phyloP scores from a whole-genome alignment of 345 rosid species.

The Pistacia atlantica region DNA sequence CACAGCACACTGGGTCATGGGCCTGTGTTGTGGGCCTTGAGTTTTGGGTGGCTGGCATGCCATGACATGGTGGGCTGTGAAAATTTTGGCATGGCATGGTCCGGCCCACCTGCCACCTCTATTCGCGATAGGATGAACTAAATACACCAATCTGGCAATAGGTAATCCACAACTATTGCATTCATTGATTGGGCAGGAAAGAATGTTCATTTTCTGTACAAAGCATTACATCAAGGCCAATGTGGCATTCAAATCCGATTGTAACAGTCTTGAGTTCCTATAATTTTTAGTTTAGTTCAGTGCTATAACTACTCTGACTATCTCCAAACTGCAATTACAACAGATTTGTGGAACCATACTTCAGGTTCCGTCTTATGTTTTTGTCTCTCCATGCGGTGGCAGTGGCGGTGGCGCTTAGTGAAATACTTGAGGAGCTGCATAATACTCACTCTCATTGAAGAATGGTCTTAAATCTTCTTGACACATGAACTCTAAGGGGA shows the following conservation, averaged over 20 bases:
- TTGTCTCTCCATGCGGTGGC: neutral
- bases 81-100: too few species aligned
- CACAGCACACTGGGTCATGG: too few species aligned
- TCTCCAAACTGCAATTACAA: neutral
- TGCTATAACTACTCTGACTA: neutral
- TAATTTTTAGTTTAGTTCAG: neutral
- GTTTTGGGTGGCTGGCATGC: too few species aligned
- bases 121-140: neutral
- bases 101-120: too few species aligned
- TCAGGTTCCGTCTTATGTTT: neutral
- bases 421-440: slow-evolving; percentile 81
- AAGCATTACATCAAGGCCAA: slow-evolving; percentile 18
- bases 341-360: neutral
- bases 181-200: neutral
- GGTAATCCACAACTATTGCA: neutral
- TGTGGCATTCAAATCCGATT: slow-evolving; percentile 14
- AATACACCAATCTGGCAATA: neutral
- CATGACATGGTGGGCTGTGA: too few species aligned
- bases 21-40: too few species aligned
- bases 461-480: slow-evolving; percentile 78
- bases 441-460: slow-evolving; percentile 81
- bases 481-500: slow-evolving; percentile 85
- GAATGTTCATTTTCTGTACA: neutral
- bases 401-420: slow-evolving; percentile 30
- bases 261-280: neutral